Evolutionary conservation across 2,329 filamentous ascomycete species (phyloP).

Genomic region (Chaetothyriales sp.): DNA sequence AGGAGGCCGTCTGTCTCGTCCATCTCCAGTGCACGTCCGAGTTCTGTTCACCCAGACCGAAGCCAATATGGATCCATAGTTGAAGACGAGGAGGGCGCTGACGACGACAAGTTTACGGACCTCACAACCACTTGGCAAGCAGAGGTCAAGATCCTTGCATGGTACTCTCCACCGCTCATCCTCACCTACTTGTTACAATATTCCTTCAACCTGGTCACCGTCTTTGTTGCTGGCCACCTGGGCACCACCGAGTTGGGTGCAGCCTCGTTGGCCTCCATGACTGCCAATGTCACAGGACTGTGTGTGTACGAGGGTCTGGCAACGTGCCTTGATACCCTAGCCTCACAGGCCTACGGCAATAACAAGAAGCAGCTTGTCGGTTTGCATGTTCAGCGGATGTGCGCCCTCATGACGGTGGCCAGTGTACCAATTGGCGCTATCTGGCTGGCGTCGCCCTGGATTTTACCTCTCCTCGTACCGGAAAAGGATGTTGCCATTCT

Average conservation of each 20-base stretch:
- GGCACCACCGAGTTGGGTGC: constrained; percentile 51
- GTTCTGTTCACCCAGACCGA: constrained; percentile 1
- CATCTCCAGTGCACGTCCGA: not conserved
- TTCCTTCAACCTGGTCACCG: constrained; percentile 52
- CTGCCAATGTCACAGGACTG: constrained; percentile 55
- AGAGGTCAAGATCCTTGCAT: constrained; percentile 12
- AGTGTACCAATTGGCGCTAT: constrained; percentile 52
- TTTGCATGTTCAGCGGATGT: constrained; percentile 59
- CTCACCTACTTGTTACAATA: constrained; percentile 19
- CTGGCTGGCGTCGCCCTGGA: constrained; percentile 48
- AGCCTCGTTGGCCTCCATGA: constrained; percentile 52
- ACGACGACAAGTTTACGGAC: constrained; percentile 5
- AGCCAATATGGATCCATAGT: constrained; percentile 6
- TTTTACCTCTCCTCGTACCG: constrained; percentile 48
- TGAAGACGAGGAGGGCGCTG: constrained; percentile 5
- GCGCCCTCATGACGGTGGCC: constrained; percentile 52
- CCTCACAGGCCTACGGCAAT: constrained; percentile 73
- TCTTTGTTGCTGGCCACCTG: constrained; percentile 56
- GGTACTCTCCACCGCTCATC: constrained; percentile 17
- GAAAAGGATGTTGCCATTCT: constrained; percentile 50
- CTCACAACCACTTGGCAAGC: constrained; percentile 14
- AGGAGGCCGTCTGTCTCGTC: not conserved
- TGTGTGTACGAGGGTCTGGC: constrained; percentile 63
- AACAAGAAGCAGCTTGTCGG: constrained; percentile 71
- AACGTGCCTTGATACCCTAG: constrained; percentile 74